A percentile compares a stretch with the other conserved stretches of the same genome.
Evolutionary conservation across 257 asterid species (phyloP).

Genomic region (Lithospermum erythrorhizon): DNA sequence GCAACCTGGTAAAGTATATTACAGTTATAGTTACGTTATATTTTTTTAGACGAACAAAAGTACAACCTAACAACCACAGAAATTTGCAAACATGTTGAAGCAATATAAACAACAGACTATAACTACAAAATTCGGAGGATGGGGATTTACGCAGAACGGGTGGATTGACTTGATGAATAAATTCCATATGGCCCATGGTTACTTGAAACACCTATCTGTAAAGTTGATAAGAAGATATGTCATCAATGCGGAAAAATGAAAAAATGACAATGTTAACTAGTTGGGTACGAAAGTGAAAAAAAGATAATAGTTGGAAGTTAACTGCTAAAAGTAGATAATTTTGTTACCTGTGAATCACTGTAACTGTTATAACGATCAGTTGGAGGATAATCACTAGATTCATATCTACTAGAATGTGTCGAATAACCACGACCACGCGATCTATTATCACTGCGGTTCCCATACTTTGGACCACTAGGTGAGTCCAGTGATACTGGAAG

Average conservation of each 20-base stretch:
- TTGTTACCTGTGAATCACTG: constrained; percentile 52
- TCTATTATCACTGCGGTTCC: constrained; percentile 34
- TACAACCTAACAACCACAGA: neutral
- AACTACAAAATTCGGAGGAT: neutral
- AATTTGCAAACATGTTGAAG: neutral
- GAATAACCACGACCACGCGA: constrained; percentile 38
- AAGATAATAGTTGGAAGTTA: neutral
- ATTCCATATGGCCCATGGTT: constrained; percentile 39
- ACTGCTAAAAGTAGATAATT: neutral
- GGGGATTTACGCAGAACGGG: constrained; percentile 38
- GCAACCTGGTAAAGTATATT: constrained; percentile 20
- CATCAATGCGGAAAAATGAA: neutral
- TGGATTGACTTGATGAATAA: constrained; percentile 39
- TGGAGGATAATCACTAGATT: constrained; percentile 28
- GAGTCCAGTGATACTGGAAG: constrained; percentile 24
- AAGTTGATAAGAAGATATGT: constrained; percentile 8
- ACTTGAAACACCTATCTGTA: constrained; percentile 47
- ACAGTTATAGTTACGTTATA: neutral
- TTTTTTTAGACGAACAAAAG: neutral
- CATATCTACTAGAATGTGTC: constrained; percentile 35
- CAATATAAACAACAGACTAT: too few relatives aligned
- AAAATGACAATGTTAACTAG: neutral
- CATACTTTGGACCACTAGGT: constrained; percentile 37
- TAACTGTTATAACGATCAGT: constrained; percentile 30
- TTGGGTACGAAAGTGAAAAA: neutral